Percentiles rank a stretch among this genome's conserved stretches.
phyloP scores from a whole-genome alignment of 768 basidiomycete genomes.

The Tricholoma matsutake region DNA sequence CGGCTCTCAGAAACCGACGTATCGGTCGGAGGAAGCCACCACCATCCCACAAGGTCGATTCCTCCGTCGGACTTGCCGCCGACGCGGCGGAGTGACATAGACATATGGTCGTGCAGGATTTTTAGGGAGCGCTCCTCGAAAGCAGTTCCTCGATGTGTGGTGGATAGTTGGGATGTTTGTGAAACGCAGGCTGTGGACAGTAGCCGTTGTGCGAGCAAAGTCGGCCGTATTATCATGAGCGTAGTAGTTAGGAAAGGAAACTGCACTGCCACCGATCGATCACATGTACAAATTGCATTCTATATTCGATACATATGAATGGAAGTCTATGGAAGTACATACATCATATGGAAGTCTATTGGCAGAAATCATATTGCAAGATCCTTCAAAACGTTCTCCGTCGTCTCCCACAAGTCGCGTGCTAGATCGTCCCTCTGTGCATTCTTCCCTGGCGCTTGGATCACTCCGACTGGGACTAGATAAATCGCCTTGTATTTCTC shows the following conservation, averaged over 20 bases:
- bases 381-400: constrained; percentile 27
- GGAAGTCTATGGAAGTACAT: too few species aligned
- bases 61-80: constrained; percentile 92
- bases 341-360: too few species aligned
- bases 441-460: constrained; percentile 23
- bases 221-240: background rate
- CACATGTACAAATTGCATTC: too few species aligned
- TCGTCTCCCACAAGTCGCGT: constrained; percentile 36
- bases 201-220: background rate
- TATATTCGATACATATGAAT: too few species aligned
- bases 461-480: constrained; percentile 31
- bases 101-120: constrained; percentile 60
- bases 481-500: constrained; percentile 36
- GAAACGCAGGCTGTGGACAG: constrained; percentile 5
- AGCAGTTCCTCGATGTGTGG: constrained; percentile 63
- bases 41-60: constrained; percentile 87
- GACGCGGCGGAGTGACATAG: constrained; percentile 76
- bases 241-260: too few species aligned
- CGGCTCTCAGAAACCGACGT: constrained; percentile 3
- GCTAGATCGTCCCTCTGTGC: constrained; percentile 32
- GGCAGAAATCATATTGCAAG: constrained; percentile 11
- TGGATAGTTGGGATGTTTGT: constrained; percentile 30
- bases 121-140: constrained; percentile 72
- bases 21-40: constrained; percentile 67
- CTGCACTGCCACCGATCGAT: background rate